phyloP scores from a whole-genome alignment of 352 stramenopile genomes.

The Albugo candida region DNA sequence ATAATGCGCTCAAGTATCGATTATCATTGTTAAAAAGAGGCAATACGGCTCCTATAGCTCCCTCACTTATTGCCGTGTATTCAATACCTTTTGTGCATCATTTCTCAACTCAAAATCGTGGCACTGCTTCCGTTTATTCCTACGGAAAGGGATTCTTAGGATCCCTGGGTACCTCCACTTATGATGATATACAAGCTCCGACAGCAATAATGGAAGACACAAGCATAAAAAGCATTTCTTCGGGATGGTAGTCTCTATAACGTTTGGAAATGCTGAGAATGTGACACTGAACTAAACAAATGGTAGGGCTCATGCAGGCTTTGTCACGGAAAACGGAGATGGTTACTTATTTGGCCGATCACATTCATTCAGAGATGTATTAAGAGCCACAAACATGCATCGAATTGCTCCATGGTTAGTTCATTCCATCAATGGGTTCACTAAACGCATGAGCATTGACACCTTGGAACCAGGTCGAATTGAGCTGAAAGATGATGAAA shows the following conservation, averaged over 20 bases:
- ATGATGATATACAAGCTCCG: conserved; percentile 29
- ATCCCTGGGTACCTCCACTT: conserved; percentile 43
- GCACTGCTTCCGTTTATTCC: conserved; percentile 18
- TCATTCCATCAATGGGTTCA: conserved; percentile 52
- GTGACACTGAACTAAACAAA: not conserved
- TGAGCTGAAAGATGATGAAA: conserved; percentile 33
- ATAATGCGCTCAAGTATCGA: no score
- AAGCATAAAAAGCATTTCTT: conserved; percentile 39
- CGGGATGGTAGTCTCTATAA: conserved; percentile 20
- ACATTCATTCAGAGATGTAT: conserved; percentile 70
- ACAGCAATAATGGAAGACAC: conserved; percentile 15
- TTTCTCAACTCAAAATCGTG: not conserved
- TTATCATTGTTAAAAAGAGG: no score
- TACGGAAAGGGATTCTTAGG: conserved; percentile 67
- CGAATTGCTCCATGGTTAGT: conserved; percentile 52
- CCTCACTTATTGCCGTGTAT: no score
- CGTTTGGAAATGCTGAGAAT: not conserved
- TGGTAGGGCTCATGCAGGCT: conserved; percentile 36
- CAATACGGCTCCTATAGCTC: no score
- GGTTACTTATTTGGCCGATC: conserved; percentile 61
- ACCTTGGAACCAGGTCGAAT: conserved; percentile 32
- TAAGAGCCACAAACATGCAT: conserved; percentile 70
- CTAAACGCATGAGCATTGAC: conserved; percentile 33
- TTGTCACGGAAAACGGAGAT: conserved; percentile 40
- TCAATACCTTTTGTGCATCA: no score